Base-by-base conservation (phyloP, 2,329 filamentous ascomycete species). In the Calonectria leucothoes region DNA sequence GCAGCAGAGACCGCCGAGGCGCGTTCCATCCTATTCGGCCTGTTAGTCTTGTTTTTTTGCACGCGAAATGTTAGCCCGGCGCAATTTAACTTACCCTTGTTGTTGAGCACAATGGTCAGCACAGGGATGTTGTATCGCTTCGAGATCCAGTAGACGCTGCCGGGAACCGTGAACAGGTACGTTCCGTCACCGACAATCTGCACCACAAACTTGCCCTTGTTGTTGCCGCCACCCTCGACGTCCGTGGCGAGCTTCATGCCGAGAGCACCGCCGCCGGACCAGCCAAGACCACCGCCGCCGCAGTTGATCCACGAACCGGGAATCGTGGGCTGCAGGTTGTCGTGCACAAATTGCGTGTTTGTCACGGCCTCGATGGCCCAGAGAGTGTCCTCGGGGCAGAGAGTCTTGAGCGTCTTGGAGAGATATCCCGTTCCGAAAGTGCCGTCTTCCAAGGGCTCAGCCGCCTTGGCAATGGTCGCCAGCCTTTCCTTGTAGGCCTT, bases 241-340 rank as follows among this genome's bases (percentile, higher is more conserved):
- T 85, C 83, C 0, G 82, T 91, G 0, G 93, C 94, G 10, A 96
- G 88, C 82, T 96, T 95, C 80, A 96, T 92, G 2, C 94, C 94
- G 4, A 96, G 83, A 0, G 93, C 93, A 66, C 87, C 94, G 17
- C 94, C 94, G 17, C 94, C 94, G 14, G 92, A 94, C 94, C 94
- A 96, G 2, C 94, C 94, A 0, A 96, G 90, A 2, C 94, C 94
- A 17, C 94, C 94, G 0, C 93, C 94, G 1, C 94, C 94, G 81
- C 94, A 96, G 82, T 95, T 96, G 79, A 96, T 91, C 93, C 93
- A 95, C 0, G 91, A 92, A 0, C 94, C 93, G 0, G 94, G 94
- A 0, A 91, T 80, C 0, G 89, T 92, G 3, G 91, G 89, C 78
- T 92, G 91, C 10, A 97, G 85, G 76, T 95, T 94, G 76, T 97